Base-by-base conservation (phyloP, 148 eudicot species). In the Heliosperma pusillum region DNA sequence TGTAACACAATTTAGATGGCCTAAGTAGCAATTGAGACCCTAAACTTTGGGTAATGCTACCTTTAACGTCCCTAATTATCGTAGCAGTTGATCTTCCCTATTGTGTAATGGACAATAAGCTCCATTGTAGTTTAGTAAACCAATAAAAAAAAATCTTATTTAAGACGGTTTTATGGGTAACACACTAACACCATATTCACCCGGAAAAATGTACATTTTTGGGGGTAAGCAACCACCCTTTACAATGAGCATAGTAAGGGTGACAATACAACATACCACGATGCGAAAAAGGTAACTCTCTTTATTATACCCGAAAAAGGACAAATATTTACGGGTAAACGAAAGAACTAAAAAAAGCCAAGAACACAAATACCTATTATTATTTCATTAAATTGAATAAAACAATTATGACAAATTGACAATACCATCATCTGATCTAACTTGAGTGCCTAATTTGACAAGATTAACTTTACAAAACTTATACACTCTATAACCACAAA, bases 391-490 rank as follows among this genome's bases (percentile, higher is more conserved):
- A 10, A 50, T 61, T 61, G 72, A 55, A 71, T 66, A 61, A 71
- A 72, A 59, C 73, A 80, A 65, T 66, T 80, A 72, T 47, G 56
- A 53, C 67, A 70, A 27, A 76, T 66, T 47, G 56, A 53, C 67
- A 70, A 27, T 10, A 71, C 33, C 75, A 44, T 44, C 64, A 5
- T 44, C 65, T 75, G 60, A 80, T 59, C 63, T 27, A 73, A 74
- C 84, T 63, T 42, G 76, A 74, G 72, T 85, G 81, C 93, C 88
- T 86, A 80, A 64, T 76, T 76, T 72, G 29, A 80, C 70, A 47
- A 59, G 29, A 44, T 71, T 86, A 36, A 85, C 88, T 91, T 86
- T 91, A 91, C 97, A 88, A 81, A 82, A 82, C 42, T 42, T 76
- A 77, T 85, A 83, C 84, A 75, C 78, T 82, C 47, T 25, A 76